Evolutionary conservation across 1,284 basidiomycete species (phyloP), one percentile per base, ranked within the genome.

Genomic region (Sanghuangporus weigelae): DNA sequence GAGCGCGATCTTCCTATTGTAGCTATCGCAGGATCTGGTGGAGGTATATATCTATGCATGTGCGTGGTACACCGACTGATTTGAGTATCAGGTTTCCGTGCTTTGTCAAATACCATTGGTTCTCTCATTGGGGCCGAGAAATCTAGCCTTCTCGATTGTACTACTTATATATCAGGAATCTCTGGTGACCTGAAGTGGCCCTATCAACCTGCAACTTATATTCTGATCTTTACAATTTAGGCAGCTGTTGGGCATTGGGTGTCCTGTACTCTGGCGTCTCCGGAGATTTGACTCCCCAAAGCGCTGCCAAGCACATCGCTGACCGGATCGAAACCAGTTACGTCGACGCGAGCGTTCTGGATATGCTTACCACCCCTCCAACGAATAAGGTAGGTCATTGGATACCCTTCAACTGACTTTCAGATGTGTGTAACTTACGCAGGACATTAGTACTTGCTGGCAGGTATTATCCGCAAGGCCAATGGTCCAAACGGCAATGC

Each of bases 41-140:
- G 78, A 60, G 78, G 77, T 69, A 65, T 64, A 69, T 64, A 38
- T 10, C 56, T 19, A 11, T 23, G n/a, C 10, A 46, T 36, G 48
- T 42, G 42, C 60, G 36, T 26, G 49, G 16, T 21, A 40, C 10
- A 23, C 48, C 38, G 11, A 23, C 26, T n/a, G 14, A 26, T 8
- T 35, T 51, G 49, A 51, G 19, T 31, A 46, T 64, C 42, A 75
- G 75, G 76, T 0, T 77, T 71, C 64, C 73, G 76, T 7, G 76
- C 78, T 7, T 78, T 78, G 76, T 68, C 77, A 50, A 77, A 77
- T 60, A 79, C 78, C n/a, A 68, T 72, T 10, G 77, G 77, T 0
- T 75, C 74, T 1, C 66, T 79, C 3, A 64, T 69, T 16, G 76
- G 71, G 2, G 77, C 77, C 0, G 63, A 76, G 44, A 66, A 71